Evolutionary conservation across 2,329 filamentous ascomycete species (phyloP).

Genomic region (Geosmithia putterillii): DNA sequence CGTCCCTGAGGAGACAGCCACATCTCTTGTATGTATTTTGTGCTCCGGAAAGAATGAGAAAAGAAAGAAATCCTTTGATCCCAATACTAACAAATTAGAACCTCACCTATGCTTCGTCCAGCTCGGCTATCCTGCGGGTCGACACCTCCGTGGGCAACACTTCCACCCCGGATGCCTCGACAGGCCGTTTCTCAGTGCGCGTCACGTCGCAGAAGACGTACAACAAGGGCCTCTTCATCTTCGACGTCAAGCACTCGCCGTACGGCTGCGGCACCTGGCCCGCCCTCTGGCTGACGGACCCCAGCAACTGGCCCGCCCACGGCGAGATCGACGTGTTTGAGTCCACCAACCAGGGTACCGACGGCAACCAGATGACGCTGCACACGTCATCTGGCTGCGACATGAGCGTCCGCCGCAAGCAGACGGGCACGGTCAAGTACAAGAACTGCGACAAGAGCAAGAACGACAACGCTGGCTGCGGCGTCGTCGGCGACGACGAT

Average conservation of each 20-base stretch:
- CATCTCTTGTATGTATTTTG: conserved; percentile 22
- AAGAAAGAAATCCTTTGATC: conserved; percentile 1
- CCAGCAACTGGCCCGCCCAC: conserved; percentile 46
- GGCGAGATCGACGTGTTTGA: conserved; percentile 56
- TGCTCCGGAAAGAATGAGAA: neutral
- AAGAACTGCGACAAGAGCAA: conserved; percentile 37
- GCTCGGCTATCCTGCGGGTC: conserved; percentile 44
- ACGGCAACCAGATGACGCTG: conserved; percentile 47
- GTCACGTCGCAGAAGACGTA: conserved; percentile 49
- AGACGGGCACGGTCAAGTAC: conserved; percentile 29
- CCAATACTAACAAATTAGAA: conserved; percentile 27
- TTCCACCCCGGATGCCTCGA: conserved; percentile 36
- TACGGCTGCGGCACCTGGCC: conserved; percentile 54
- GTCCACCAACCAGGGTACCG: conserved; percentile 37
- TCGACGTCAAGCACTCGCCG: conserved; percentile 52
- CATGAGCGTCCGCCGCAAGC: conserved; percentile 40
- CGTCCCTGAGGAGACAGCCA: conserved; percentile 28
- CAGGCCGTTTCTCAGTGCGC: conserved; percentile 51
- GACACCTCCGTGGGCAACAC: conserved; percentile 43
- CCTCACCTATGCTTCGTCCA: conserved; percentile 45
- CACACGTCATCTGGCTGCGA: conserved; percentile 41
- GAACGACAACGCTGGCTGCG: conserved; percentile 44
- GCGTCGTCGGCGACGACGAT: conserved; percentile 27
- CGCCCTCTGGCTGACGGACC: conserved; percentile 53
- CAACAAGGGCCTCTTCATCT: conserved; percentile 52